Base-by-base conservation (phyloP, 2,329 filamentous ascomycete genomes). In the Exophiala sp. region DNA sequence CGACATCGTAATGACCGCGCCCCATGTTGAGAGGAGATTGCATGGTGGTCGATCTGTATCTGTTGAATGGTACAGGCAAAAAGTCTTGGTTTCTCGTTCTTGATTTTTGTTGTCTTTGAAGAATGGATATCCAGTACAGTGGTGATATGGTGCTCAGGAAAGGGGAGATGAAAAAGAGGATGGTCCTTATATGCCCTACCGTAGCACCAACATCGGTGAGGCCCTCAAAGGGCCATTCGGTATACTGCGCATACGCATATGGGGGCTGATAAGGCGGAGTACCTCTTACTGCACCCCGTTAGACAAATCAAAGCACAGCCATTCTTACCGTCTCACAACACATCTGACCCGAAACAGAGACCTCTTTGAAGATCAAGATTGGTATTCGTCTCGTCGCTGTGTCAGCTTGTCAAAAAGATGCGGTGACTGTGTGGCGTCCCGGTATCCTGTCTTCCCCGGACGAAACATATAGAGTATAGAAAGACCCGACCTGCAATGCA, bases 1-100 rank as follows among this genome's bases (percentile, higher is more conserved):
- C 55, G 47, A 60, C 60, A 14, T 64, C 62, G 47, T 64, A 64
- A 35, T 59, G 61, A 7, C 62, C 62, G 35, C 62, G 60, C 29
- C 62, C 62, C 50, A 52, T 54, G 59, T 62, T 60, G 41, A 58
- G 34, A 41, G 54, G 58, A 46, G 54, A 34, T 34, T 59, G 41
- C 54, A 63, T 58, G 12, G 34, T 35, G 20, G n/a, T 43, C 24
- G 24, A 18, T 18, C 16, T n/a, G n/a, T n/a, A n/a, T n/a, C n/a
- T n/a, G n/a, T n/a, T n/a, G n/a, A n/a, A n/a, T n/a, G n/a, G n/a
- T n/a, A n/a, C 38, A 21, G 5, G 20, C 9, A 32, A 42, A 24
- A n/a, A n/a, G n/a, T n/a, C n/a, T n/a, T n/a, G n/a, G n/a, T 24
- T 24, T 24, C 21, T 24, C 3, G 24, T 29, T 29, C 24, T 29